Evolutionary conservation across 1,284 basidiomycete genomes (phyloP).

Genomic region (Kwoniella shivajii): DNA sequence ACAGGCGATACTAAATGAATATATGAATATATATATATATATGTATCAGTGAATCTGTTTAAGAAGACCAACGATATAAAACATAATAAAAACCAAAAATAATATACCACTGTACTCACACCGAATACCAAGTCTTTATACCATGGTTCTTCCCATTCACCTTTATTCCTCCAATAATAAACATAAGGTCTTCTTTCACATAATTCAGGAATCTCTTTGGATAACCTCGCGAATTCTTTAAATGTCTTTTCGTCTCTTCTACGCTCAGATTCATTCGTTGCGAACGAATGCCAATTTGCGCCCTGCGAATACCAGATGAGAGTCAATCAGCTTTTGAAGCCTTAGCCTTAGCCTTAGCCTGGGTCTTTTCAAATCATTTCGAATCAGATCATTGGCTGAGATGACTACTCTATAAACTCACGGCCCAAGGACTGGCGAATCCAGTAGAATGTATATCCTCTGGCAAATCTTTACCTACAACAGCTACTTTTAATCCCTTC

Average conservation of each 20-base stretch:
- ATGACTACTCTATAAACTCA: slow-evolving; percentile 43
- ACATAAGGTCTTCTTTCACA: slow-evolving; percentile 56
- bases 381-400: neutral
- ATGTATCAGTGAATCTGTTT: neutral
- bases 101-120: no score
- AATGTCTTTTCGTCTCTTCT: slow-evolving; percentile 43
- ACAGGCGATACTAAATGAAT: slow-evolving; percentile 14
- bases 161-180: slow-evolving; percentile 52
- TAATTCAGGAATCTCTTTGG: slow-evolving; percentile 54
- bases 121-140: slow-evolving; percentile 60
- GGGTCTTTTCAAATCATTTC: neutral
- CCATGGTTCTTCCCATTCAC: slow-evolving; percentile 55
- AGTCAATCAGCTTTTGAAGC: neutral
- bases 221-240: slow-evolving; percentile 58
- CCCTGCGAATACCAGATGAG: slow-evolving; percentile 53
- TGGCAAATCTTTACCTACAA: slow-evolving; percentile 69
- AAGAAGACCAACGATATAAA: neutral
- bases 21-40: neutral
- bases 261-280: slow-evolving; percentile 56
- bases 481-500: slow-evolving; percentile 59
- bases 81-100: neutral
- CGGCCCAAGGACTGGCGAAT: slow-evolving; percentile 73
- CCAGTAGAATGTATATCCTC: slow-evolving; percentile 63
- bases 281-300: slow-evolving; percentile 68
- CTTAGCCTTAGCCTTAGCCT: no score